A percentile compares a stretch with the other conserved stretches of the same genome.
These are phyloP conservation scores for Zygosaccharomyces pseudobailii DNA, from an alignment of 1,139 yeast genomes.

Conservation along the genomic window DNA sequence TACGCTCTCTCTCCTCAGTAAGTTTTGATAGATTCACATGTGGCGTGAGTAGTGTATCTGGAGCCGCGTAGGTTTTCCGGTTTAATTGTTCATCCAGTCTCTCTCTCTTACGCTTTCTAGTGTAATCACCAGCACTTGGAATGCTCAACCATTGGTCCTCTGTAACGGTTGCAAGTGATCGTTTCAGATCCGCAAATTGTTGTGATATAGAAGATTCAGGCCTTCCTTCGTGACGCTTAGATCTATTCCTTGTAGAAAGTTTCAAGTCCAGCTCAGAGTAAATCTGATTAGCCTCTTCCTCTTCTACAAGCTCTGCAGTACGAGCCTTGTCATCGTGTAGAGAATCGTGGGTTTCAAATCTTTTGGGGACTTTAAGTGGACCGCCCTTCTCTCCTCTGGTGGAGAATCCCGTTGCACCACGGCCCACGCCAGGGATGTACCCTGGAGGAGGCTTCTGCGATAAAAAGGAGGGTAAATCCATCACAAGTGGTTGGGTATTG, in stretches of 20 bases:
- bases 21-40: conserved; percentile 34
- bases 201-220: conserved; percentile 25
- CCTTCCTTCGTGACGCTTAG: conserved; percentile 28
- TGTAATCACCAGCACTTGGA: conserved; percentile 88
- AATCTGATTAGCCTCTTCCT: conserved; percentile 65
- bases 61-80: conserved; percentile 75
- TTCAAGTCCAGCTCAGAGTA: conserved; percentile 61
- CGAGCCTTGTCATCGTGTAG: conserved; percentile 14
- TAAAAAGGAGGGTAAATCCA: conserved; percentile 45
- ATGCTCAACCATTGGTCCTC: conserved; percentile 73
- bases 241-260: conserved; percentile 40
- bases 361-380: conserved; percentile 15
- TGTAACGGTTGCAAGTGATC: conserved; percentile 54
- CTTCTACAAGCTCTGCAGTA: conserved; percentile 47
- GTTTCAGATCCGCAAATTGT: conserved; percentile 58
- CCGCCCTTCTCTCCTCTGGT: conserved; percentile 64
- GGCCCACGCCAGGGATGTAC: conserved; percentile 85
- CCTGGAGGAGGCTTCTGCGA: conserved; percentile 88
- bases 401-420: conserved; percentile 94
- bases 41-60: conserved; percentile 55
- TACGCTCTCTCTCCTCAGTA: conserved; percentile 37
- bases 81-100: conserved; percentile 59
- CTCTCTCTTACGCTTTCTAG: conserved; percentile 70
- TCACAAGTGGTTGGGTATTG: not conserved
- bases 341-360: conserved; percentile 9